These are phyloP conservation scores for Skeletonema potamos DNA, from an alignment of 108 stramenopile genomes.

Conservation along the genomic window DNA sequence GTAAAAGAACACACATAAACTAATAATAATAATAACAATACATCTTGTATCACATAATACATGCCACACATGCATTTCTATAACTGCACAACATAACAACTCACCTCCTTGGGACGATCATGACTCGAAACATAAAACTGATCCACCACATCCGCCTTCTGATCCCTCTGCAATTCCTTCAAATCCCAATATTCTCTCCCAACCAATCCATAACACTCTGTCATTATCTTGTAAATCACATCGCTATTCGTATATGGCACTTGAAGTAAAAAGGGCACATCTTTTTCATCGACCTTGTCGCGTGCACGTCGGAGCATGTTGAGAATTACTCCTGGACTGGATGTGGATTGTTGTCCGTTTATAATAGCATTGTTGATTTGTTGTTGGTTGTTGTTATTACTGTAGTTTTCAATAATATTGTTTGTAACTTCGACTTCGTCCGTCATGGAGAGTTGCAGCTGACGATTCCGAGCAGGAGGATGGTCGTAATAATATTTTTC, in stretches of 20 bases:
- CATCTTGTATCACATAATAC: no score
- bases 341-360: background rate
- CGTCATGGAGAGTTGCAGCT: background rate
- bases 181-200: conserved; percentile 5
- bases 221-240: conserved; percentile 29
- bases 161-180: background rate
- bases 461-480: no score
- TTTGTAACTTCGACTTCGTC: no score
- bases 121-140: conserved; percentile 13
- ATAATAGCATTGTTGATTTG: background rate
- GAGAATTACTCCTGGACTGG: conserved; percentile 2
- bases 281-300: conserved; percentile 19
- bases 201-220: conserved; percentile 28
- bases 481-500: no score
- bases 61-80: no score
- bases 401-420: no score
- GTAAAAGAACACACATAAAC: no score
- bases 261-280: conserved; percentile 32
- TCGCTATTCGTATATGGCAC: conserved; percentile 18
- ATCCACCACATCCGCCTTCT: conserved; percentile 10
- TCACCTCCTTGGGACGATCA: conserved; percentile 7
- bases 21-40: no score
- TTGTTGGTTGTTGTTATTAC: background rate
- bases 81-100: background rate
- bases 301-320: conserved; percentile 31